Conservation (phyloP, 176 grass and related monocot species). For the Chrysopogon serrulatus region DNA sequence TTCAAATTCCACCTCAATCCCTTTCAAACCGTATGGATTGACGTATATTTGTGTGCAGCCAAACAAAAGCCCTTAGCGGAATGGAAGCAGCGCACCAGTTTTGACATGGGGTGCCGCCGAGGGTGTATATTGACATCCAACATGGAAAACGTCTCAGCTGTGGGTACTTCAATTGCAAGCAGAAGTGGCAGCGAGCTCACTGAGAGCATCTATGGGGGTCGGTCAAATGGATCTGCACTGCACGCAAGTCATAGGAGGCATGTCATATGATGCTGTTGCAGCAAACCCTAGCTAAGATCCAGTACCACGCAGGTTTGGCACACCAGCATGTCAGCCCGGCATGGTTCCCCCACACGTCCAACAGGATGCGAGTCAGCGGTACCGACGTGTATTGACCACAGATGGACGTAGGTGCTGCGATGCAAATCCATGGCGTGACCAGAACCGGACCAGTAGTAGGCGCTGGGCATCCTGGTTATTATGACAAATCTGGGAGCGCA, state of each 20-base stretch:
- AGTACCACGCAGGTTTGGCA: background rate
- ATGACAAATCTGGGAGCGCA: too few species aligned
- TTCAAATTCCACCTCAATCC: too few species aligned
- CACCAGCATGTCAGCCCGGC: background rate
- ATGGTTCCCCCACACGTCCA: background rate
- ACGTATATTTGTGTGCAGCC: too few species aligned
- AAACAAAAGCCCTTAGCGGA: too few species aligned
- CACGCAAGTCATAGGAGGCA: too few species aligned
- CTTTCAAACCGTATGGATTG: too few species aligned
- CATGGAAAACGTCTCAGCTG: background rate
- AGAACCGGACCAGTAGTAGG: conserved; percentile 2
- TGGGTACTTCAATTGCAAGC: background rate
- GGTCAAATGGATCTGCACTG: too few species aligned
- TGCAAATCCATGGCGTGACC: background rate
- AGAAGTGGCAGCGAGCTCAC: background rate
- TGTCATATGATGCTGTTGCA: too few species aligned
- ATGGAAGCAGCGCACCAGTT: background rate
- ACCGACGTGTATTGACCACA: background rate
- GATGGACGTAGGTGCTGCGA: background rate
- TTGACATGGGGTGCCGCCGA: background rate
- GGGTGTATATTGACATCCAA: background rate
- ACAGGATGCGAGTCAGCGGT: background rate
- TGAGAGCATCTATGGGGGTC: too few species aligned
- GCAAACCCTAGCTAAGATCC: background rate
- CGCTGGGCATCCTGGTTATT: too few species aligned